phyloP scores from a whole-genome alignment of 2,329 filamentous ascomycete genomes.

The Samsoniella hepiali region DNA sequence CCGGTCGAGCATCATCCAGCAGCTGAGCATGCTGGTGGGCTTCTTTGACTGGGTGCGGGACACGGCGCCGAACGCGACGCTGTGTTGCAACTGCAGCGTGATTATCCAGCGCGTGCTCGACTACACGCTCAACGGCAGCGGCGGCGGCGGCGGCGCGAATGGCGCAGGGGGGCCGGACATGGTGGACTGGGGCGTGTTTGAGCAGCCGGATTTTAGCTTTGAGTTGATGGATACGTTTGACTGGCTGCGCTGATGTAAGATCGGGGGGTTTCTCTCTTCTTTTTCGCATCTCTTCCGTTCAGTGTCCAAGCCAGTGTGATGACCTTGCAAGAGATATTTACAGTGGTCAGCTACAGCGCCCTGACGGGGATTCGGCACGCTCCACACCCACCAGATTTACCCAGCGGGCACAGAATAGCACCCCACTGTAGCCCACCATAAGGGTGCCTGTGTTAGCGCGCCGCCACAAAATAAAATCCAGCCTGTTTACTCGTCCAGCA shows the following conservation, averaged over 20 bases:
- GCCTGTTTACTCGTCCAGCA: no score
- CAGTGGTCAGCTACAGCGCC: no score
- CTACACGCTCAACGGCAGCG: slow-evolving; percentile 42
- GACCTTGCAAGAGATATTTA: no score
- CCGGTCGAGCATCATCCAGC: slow-evolving; percentile 48
- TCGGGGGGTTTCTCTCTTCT: no score
- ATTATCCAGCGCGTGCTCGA: slow-evolving; percentile 51
- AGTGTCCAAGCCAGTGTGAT: not conserved
- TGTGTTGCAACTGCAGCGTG: slow-evolving; percentile 44
- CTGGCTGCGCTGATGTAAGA: slow-evolving; percentile 29
- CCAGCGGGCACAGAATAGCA: no score
- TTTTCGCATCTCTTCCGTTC: no score
- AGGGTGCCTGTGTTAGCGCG: no score
- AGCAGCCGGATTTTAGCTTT: slow-evolving; percentile 37
- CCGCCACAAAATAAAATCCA: no score
- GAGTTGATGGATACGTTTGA: slow-evolving; percentile 42
- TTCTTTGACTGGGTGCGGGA: slow-evolving; percentile 51
- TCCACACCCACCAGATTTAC: no score
- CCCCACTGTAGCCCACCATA: no score
- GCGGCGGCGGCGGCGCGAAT: slow-evolving; percentile 19
- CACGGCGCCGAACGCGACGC: slow-evolving; percentile 45
- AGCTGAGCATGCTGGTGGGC: slow-evolving; percentile 48
- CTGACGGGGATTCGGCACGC: no score
- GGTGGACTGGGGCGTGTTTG: slow-evolving; percentile 20
- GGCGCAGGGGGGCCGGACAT: slow-evolving; percentile 32